Evolutionary conservation across 2,329 filamentous ascomycete species (phyloP).

Genomic region (Rugonectria rugulosa): DNA sequence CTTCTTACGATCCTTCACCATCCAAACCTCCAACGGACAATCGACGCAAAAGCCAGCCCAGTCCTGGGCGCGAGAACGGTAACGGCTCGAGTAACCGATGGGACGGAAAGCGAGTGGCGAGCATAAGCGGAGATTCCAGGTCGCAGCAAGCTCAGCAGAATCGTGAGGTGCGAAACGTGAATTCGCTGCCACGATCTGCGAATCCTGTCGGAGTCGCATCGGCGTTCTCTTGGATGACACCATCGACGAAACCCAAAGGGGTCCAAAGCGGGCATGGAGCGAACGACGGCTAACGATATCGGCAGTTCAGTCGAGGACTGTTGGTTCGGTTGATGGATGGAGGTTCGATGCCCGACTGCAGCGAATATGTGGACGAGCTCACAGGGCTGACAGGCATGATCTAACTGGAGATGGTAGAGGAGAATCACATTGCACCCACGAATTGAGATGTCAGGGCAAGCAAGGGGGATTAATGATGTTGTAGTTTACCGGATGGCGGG

Average conservation of each 20-base stretch:
- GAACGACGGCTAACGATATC: neutral
- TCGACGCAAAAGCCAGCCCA: constrained; percentile 62
- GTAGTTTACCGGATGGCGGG: constrained; percentile 20
- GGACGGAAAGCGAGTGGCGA: constrained; percentile 62
- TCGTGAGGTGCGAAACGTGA: constrained; percentile 46
- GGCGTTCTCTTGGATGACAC: constrained; percentile 91
- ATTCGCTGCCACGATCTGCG: constrained; percentile 62
- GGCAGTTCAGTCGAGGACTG: no score
- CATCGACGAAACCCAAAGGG: constrained; percentile 49
- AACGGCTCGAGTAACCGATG: constrained; percentile 50
- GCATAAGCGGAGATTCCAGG: constrained; percentile 50
- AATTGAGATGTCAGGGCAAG: constrained; percentile 1
- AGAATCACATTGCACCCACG: constrained; percentile 21
- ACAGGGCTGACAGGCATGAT: constrained; percentile 1
- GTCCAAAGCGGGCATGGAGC: constrained; percentile 42
- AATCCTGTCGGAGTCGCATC: constrained; percentile 94
- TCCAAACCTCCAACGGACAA: constrained; percentile 56
- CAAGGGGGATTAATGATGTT: constrained; percentile 19
- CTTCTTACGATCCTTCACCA: constrained; percentile 59
- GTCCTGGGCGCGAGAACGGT: constrained; percentile 40
- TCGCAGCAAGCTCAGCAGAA: constrained; percentile 38
- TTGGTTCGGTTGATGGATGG: no score
- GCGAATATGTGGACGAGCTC: constrained; percentile 13
- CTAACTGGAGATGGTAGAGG: constrained; percentile 26
- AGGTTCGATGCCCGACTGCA: constrained; percentile 12